Percentiles rank a stretch among this genome's conserved stretches.
Evolutionary conservation across 2,329 filamentous ascomycete genomes (phyloP).

Genomic region (Fusarium sp.): DNA sequence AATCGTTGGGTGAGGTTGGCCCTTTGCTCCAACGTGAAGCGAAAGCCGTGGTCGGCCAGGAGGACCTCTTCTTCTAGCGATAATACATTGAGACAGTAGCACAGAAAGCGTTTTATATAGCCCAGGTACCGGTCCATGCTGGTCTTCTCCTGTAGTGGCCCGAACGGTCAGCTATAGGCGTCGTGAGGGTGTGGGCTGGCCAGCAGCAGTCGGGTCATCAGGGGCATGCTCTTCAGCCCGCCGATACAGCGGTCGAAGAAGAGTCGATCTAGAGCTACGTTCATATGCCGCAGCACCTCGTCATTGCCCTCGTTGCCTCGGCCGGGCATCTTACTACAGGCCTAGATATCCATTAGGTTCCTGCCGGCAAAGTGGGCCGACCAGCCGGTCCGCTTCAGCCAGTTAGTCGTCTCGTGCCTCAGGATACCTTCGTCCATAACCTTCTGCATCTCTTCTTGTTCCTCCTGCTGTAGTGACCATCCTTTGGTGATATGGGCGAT

Average conservation of each 20-base stretch:
- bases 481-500: slow-evolving; percentile 1
- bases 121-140: slow-evolving; percentile 1
- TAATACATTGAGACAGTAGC: slow-evolving; percentile 4
- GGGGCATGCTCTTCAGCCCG: slow-evolving; percentile 5
- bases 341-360: slow-evolving; percentile 3
- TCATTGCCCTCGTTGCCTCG: not conserved
- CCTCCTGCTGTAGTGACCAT: not conserved
- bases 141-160: slow-evolving; percentile 5
- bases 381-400: not conserved
- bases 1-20: slow-evolving; percentile 4
- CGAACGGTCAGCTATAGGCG: slow-evolving; percentile 1
- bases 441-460: slow-evolving; percentile 4
- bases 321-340: slow-evolving; percentile 5
- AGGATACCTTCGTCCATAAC: slow-evolving; percentile 5
- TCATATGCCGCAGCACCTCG: not conserved
- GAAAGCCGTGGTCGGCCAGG: not conserved
- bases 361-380: not conserved
- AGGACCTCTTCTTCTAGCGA: not conserved
- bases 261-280: not conserved
- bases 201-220: slow-evolving; percentile 1
- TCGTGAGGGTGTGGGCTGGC: slow-evolving; percentile 4
- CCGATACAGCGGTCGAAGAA: slow-evolving; percentile 5
- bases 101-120: slow-evolving; percentile 5
- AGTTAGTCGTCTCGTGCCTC: slow-evolving; percentile 1
- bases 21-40: not conserved